A percentile compares a stretch with the other conserved stretches of the same genome.
Conservation (phyloP, 352 stramenopile genomes). For the Thraustochytrium striatum region DNA sequence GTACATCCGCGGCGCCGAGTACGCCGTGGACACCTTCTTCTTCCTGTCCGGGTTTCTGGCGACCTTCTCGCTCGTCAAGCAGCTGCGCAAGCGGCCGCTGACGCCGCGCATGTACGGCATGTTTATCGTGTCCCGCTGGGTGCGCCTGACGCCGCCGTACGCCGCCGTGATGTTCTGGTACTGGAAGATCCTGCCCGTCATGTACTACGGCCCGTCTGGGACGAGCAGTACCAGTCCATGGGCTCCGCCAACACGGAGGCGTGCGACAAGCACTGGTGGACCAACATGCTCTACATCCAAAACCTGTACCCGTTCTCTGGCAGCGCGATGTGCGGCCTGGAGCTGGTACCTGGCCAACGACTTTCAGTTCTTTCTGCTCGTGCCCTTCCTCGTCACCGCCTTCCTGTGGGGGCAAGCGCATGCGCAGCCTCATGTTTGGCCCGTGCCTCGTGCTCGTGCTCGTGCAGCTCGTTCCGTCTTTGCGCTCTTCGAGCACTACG, state of each 20-base stretch:
- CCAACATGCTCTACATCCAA: too few relatives aligned
- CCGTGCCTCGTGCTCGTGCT: conserved; percentile 39
- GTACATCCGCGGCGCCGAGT: conserved; percentile 50
- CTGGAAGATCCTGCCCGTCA: conserved; percentile 54
- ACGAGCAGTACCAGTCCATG: too few relatives aligned
- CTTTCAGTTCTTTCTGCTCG: conserved; percentile 56
- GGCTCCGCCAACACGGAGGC: too few relatives aligned
- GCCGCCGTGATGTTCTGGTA: conserved; percentile 50
- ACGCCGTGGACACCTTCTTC: conserved; percentile 59
- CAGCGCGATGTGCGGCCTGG: conserved; percentile 42
- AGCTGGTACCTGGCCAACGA: conserved; percentile 58
- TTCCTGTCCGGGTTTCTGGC: conserved; percentile 57
- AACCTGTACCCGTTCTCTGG: neutral
- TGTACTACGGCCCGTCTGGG: too few relatives aligned
- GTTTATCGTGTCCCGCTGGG: conserved; percentile 53
- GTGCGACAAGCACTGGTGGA: too few relatives aligned
- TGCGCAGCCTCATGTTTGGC: too few relatives aligned
- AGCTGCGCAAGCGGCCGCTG: neutral
- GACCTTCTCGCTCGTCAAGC: conserved; percentile 45
- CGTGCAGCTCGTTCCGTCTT: conserved; percentile 2
- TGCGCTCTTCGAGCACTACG: conserved; percentile 14
- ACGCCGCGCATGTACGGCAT: conserved; percentile 33
- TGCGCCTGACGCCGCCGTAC: conserved; percentile 56
- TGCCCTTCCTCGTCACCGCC: conserved; percentile 48
- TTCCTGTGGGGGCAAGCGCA: conserved; percentile 29